phyloP scores from a whole-genome alignment of 208 protist genomes.

The Leishmania martiniquensis region DNA sequence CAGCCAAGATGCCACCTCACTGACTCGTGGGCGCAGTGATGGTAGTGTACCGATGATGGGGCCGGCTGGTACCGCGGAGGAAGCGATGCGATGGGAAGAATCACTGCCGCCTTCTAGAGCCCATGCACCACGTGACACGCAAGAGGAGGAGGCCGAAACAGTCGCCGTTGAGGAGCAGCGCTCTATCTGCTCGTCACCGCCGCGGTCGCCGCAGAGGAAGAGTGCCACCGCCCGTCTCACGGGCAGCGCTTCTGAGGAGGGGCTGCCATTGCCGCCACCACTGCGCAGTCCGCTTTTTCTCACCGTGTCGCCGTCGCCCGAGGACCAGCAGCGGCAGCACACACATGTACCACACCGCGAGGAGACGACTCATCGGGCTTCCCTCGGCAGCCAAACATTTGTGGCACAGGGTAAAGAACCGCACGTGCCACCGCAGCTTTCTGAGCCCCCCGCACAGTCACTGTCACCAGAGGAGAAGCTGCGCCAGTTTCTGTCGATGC shows the following conservation, averaged over 20 bases:
- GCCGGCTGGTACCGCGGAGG: neutral
- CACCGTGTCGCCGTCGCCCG: conserved; percentile 10
- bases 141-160: neutral
- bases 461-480: conserved; percentile 15
- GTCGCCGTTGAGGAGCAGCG: neutral
- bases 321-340: conserved; percentile 8
- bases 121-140: neutral
- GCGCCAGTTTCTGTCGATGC: neutral
- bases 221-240: conserved; percentile 5
- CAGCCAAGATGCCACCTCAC: conserved; percentile 18
- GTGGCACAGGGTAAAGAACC: neutral
- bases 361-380: neutral
- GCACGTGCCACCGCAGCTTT: neutral
- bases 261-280: conserved; percentile 20
- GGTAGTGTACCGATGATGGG: neutral
- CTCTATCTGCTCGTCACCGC: neutral
- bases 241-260: neutral
- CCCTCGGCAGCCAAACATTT: conserved; percentile 6
- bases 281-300: conserved; percentile 25
- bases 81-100: neutral
- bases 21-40: conserved; percentile 10
- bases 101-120: neutral
- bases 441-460: neutral
- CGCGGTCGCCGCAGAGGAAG: neutral
- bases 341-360: neutral